Percentiles rank a stretch among this genome's conserved stretches.
These are phyloP conservation scores for Acacia acuminata DNA, from an alignment of 306 rosid genomes.

Conservation along the genomic window DNA sequence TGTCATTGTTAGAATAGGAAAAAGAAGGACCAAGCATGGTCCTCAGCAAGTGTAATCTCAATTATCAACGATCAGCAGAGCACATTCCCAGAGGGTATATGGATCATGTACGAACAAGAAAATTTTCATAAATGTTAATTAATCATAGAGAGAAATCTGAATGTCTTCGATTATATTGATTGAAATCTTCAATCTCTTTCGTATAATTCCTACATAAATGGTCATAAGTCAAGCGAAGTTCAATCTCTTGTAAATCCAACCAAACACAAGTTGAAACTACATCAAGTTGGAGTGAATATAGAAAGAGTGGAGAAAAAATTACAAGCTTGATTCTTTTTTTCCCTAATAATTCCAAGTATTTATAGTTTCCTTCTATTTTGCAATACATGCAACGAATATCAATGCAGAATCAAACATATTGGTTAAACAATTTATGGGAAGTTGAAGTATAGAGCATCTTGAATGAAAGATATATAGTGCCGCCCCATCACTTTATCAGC, in stretches of 20 bases:
- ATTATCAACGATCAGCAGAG: neutral
- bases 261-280: neutral
- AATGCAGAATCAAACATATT: neutral
- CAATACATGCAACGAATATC: neutral
- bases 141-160: conserved; percentile 22
- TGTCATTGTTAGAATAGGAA: neutral
- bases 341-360: neutral
- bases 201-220: neutral
- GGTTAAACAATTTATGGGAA: neutral
- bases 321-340: neutral
- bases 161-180: conserved; percentile 13
- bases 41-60: neutral
- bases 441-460: neutral
- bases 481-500: neutral
- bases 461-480: neutral
- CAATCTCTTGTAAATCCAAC: neutral
- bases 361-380: neutral
- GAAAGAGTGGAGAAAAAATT: neutral
- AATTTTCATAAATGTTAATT: neutral
- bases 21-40: neutral
- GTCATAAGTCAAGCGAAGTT: neutral
- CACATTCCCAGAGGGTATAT: neutral
- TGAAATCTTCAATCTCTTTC: neutral
- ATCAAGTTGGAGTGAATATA: neutral
- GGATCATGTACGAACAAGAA: neutral